A percentile compares a stretch with the other conserved stretches of the same genome.
Conservation (phyloP, 805 yeast genomes). For the Saccharomycopsis oosterbeekiorum region DNA sequence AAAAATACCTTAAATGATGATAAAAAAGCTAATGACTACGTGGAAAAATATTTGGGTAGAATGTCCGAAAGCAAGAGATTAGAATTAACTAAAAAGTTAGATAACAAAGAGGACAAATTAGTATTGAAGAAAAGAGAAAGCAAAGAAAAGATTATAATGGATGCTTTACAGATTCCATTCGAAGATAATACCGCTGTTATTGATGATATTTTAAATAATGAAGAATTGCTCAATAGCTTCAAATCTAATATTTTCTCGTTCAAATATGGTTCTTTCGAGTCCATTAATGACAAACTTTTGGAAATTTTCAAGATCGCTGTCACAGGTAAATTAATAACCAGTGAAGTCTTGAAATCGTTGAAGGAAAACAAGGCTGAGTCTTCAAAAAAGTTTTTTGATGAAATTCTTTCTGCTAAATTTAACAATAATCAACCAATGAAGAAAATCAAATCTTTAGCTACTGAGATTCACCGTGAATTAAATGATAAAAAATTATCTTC, state of each 20-base stretch:
- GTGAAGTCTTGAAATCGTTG: not conserved
- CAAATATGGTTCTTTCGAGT: constrained; percentile 7
- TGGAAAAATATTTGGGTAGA: constrained; percentile 3
- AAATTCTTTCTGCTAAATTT: constrained; percentile 6
- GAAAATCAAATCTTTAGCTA: constrained; percentile 25
- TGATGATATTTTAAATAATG: constrained; percentile 20
- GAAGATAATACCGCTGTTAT: constrained; percentile 23
- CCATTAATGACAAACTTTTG: constrained; percentile 9
- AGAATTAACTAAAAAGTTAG: constrained; percentile 27
- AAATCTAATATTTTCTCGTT: constrained; percentile 10
- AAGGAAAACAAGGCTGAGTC: not conserved
- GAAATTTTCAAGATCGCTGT: constrained; percentile 8
- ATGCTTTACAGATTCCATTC: constrained; percentile 22
- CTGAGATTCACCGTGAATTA: constrained; percentile 16
- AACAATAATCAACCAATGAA: constrained; percentile 21
- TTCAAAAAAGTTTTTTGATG: not conserved
- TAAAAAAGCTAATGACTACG: constrained; percentile 39
- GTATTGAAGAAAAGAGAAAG: constrained; percentile 25
- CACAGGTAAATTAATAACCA: not conserved
- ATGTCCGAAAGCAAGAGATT: constrained; percentile 24
- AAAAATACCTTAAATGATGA: constrained; percentile 31
- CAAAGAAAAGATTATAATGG: constrained; percentile 22
- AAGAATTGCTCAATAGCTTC: constrained; percentile 22
- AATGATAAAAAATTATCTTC: constrained; percentile 9
- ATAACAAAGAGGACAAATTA: constrained; percentile 30